Percentiles rank a stretch among this genome's conserved stretches.
These are phyloP conservation scores for Phytophthora europaea DNA, from an alignment of 352 stramenopile genomes.

Conservation along the genomic window DNA sequence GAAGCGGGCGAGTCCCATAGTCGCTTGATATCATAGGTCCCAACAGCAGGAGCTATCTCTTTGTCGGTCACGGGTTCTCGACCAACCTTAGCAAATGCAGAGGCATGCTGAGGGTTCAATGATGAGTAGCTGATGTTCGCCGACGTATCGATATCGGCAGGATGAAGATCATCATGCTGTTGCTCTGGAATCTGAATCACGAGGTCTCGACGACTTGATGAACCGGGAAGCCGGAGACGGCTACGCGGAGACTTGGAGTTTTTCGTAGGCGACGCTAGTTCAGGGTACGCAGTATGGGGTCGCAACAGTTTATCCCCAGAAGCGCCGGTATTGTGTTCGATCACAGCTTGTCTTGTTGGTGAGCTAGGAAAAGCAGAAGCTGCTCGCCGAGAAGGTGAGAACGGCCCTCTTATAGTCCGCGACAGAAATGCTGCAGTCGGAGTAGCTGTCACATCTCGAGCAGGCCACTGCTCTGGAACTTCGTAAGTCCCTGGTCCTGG, in stretches of 20 bases:
- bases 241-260: slow-evolving; percentile 18
- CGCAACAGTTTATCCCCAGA: slow-evolving; percentile 1
- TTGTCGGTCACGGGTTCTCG: slow-evolving; percentile 13
- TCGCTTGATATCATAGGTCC: slow-evolving; percentile 58
- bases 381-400: slow-evolving; percentile 8
- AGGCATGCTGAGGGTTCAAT: slow-evolving; percentile 24
- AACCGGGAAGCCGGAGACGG: slow-evolving; percentile 19
- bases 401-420: slow-evolving; percentile 15
- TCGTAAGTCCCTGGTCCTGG: slow-evolving; percentile 72
- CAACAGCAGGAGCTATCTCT: slow-evolving; percentile 25
- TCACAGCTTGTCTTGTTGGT: not conserved
- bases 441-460: slow-evolving; percentile 22
- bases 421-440: slow-evolving; percentile 49
- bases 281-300: slow-evolving; percentile 11
- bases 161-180: slow-evolving; percentile 13
- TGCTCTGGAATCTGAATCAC: slow-evolving; percentile 11
- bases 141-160: not conserved
- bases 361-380: slow-evolving; percentile 15
- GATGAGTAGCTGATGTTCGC: slow-evolving; percentile 21
- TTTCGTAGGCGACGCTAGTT: not conserved
- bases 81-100: slow-evolving; percentile 22
- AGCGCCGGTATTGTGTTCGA: not conserved
- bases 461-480: slow-evolving; percentile 36
- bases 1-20: slow-evolving; percentile 49
- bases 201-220: slow-evolving; percentile 10